Evolutionary conservation across 768 basidiomycete genomes (phyloP), one percentile per base, ranked within the genome.

Genomic region (Scleroderma bovista): DNA sequence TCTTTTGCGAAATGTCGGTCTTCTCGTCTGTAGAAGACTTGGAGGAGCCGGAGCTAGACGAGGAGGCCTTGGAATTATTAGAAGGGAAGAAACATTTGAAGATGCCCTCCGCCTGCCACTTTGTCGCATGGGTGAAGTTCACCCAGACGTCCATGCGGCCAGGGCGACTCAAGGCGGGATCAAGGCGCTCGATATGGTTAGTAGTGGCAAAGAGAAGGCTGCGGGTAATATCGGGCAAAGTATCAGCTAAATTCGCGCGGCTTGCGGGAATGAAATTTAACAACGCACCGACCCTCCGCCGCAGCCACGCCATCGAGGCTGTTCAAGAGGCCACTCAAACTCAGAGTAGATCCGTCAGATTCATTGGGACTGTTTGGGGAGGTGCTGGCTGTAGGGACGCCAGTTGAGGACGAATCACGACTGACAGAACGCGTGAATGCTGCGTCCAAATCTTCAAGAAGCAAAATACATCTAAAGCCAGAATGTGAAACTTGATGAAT

Each of bases 71-170:
- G 50, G 57, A 67, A 51, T 71, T n/a, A n/a, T n/a, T 81, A 67
- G 67, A 84, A 3, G 90, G 89, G 84, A 93, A 93, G 81, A 93
- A 93, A 67, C 88, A 90, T 65, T 90, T 90, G 81, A 91, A 93
- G 63, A 93, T 88, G 46, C 88, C 89, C 67, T 91, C 89, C 13
- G 90, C 90, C 61, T 93, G 90, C 88, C 88, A 92, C 66, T 89
- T 92, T 8, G 88, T 90, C 6, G 90, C 89, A 60, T 93, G 84
- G 46, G 86, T 84, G 69, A 93, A 93, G 72, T 91, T 89, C 36
- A 93, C 78, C 89, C 89, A 92, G 15, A 94, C 84, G 59, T 92
- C 91, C 87, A 91, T 90, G 41, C 88, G 86, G 51, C 93, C 93
- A 24, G 92, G 88, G 19, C 90, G 80, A 64, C 83, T 88, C 32